Percentiles rank a stretch among this genome's conserved stretches.
Evolutionary conservation across 306 rosid species (phyloP).

Genomic region (Rosa multiflora): DNA sequence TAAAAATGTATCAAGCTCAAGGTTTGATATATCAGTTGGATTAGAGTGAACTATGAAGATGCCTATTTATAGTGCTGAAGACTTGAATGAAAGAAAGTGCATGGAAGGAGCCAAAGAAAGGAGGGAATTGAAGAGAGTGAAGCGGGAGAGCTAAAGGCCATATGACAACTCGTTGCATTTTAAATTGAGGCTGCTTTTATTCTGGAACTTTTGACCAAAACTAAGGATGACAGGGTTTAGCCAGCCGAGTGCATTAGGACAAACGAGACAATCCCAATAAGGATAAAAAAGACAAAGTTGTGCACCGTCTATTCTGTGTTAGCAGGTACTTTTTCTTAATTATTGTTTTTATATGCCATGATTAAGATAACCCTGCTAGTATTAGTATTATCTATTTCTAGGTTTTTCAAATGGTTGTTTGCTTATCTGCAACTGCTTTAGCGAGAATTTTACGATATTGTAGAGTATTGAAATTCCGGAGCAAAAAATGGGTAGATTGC

Average conservation of each 20-base stretch:
- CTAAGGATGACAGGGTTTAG: background rate
- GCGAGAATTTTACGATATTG: too few species aligned
- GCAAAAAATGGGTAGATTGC: background rate
- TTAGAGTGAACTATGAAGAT: background rate
- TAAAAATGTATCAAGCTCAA: background rate
- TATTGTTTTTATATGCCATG: background rate
- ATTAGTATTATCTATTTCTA: background rate
- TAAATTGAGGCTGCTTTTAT: background rate
- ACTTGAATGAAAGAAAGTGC: background rate
- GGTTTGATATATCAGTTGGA: background rate
- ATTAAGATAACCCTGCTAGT: background rate
- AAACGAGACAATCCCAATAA: background rate
- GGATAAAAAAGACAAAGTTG: background rate
- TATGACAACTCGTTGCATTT: background rate
- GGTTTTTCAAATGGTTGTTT: background rate
- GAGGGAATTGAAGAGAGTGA: background rate
- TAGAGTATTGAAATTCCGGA: background rate
- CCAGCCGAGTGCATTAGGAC: conserved; percentile 1
- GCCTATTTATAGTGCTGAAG: background rate
- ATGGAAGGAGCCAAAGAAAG: background rate
- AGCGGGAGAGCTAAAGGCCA: background rate
- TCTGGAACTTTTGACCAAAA: background rate
- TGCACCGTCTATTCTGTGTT: background rate
- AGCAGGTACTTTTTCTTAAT: background rate
- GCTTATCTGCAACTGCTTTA: too few species aligned